Percentiles rank a stretch among this genome's conserved stretches.
Evolutionary conservation across 139 green algal genomes (phyloP).

Genomic region (Tetradesmus lagerheimii): DNA sequence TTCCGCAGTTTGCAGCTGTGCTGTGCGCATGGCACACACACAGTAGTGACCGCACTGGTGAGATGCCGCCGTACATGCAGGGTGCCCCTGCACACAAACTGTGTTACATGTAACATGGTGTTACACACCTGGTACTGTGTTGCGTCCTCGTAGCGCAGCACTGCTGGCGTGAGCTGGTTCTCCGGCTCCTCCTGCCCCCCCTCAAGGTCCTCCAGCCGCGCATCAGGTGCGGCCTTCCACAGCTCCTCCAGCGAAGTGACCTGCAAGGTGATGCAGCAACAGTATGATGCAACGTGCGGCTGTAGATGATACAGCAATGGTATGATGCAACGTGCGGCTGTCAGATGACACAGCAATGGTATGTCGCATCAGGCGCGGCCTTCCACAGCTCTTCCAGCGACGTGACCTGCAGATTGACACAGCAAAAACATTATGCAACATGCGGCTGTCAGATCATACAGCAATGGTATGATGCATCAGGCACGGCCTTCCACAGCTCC

Average conservation of each 20-base stretch:
- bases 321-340: no score
- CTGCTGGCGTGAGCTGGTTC: conserved; percentile 73
- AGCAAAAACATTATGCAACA: no score
- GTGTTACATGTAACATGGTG: no score
- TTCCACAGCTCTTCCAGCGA: conserved; percentile 94
- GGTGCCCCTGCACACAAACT: no score
- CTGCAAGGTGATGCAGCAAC: neutral
- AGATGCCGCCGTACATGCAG: no score
- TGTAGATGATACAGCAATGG: neutral
- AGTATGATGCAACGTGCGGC: neutral
- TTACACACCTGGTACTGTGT: conserved; percentile 84
- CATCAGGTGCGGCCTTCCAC: conserved; percentile 88
- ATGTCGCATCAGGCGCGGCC: conserved; percentile 70
- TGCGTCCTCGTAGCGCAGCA: conserved; percentile 94
- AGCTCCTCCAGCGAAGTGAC: conserved; percentile 82
- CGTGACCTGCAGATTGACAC: no score
- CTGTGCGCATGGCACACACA: neutral
- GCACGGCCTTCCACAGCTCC: conserved; percentile 92
- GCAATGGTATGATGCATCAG: conserved; percentile 64
- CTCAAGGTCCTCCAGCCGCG: conserved; percentile 85
- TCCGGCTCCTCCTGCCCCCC: conserved; percentile 37
- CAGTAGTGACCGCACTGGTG: no score
- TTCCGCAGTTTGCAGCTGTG: no score
- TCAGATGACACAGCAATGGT: no score
- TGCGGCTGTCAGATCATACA: no score